Percentiles rank a stretch among this genome's conserved stretches.
Evolutionary conservation across 2,329 filamentous ascomycete genomes (phyloP).

Genomic region (Pseudogymnoascus sp.): DNA sequence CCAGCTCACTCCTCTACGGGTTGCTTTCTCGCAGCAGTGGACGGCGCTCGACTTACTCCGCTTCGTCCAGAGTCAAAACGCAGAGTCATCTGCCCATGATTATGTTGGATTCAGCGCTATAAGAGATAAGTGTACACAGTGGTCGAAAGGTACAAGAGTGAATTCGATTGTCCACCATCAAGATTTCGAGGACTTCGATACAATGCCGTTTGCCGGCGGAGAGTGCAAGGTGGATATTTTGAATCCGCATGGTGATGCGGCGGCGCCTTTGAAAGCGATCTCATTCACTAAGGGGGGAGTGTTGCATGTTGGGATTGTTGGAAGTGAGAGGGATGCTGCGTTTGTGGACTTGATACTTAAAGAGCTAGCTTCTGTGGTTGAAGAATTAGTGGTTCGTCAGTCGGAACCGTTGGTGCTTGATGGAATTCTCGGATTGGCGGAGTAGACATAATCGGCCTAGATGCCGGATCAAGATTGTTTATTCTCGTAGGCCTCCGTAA

Average conservation of each 20-base stretch:
- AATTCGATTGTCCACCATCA: conserved; percentile 33
- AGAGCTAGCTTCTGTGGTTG: conserved; percentile 23
- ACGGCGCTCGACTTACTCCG: conserved; percentile 28
- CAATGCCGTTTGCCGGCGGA: conserved; percentile 32
- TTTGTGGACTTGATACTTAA: conserved; percentile 31
- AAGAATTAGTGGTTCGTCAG: conserved; percentile 14
- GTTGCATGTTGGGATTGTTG: conserved; percentile 37
- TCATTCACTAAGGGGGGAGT: conserved; percentile 35
- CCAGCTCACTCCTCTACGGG: conserved; percentile 37
- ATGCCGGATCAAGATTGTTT: not conserved
- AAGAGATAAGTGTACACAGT: conserved; percentile 29
- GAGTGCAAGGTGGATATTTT: conserved; percentile 27
- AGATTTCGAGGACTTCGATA: conserved; percentile 35
- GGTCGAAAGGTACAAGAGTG: conserved; percentile 23
- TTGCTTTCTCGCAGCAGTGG: conserved; percentile 30
- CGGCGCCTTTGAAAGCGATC: conserved; percentile 37
- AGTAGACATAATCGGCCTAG: not conserved
- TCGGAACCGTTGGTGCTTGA: conserved; percentile 14
- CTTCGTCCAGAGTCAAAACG: conserved; percentile 28
- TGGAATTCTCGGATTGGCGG: conserved; percentile 8
- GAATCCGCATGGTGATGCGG: conserved; percentile 33
- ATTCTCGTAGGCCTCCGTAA: not conserved
- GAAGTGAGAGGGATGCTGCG: conserved; percentile 32
- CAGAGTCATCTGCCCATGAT: conserved; percentile 28
- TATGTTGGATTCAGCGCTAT: conserved; percentile 31